Evolutionary conservation across 495 filamentous ascomycete species (phyloP).

Genomic region (Penicillium mononematosum): DNA sequence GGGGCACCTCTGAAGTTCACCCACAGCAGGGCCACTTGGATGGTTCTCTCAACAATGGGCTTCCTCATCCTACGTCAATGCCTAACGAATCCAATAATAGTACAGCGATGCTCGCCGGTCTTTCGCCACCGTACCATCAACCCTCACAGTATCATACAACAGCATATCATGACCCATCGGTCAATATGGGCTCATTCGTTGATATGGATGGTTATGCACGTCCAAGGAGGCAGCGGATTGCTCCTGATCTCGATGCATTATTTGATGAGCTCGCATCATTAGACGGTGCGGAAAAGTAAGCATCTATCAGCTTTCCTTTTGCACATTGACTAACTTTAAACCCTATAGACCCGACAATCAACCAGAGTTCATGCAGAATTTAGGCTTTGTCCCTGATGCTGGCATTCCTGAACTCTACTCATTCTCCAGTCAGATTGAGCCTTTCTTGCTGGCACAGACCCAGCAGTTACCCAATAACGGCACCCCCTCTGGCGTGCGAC

Average conservation of each 20-base stretch:
- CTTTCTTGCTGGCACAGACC: slow-evolving; percentile 37
- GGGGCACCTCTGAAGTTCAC: slow-evolving; percentile 24
- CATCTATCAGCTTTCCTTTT: not conserved
- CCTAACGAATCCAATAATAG: slow-evolving; percentile 26
- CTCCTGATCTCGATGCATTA: slow-evolving; percentile 43
- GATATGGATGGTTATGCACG: slow-evolving; percentile 36
- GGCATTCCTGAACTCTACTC: slow-evolving; percentile 40
- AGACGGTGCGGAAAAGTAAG: slow-evolving; percentile 44
- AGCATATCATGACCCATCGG: slow-evolving; percentile 32
- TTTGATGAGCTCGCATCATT: slow-evolving; percentile 46
- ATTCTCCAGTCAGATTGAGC: slow-evolving; percentile 40
- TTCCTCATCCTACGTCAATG: slow-evolving; percentile 25
- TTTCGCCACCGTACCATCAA: slow-evolving; percentile 28
- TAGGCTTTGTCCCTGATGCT: slow-evolving; percentile 40
- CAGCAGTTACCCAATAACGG: slow-evolving; percentile 31
- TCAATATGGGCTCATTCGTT: slow-evolving; percentile 32
- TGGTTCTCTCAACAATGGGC: slow-evolving; percentile 11
- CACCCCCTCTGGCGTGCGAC: slow-evolving; percentile 18
- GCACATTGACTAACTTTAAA: slow-evolving; percentile 4
- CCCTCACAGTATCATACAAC: slow-evolving; percentile 29
- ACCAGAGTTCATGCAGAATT: slow-evolving; percentile 47
- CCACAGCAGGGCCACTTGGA: slow-evolving; percentile 26
- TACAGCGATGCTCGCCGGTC: slow-evolving; percentile 25
- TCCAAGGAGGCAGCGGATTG: slow-evolving; percentile 39
- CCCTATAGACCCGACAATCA: slow-evolving; percentile 35